Evolutionary conservation across 495 filamentous ascomycete species (phyloP), one percentile per base, ranked within the genome.

Genomic region (Penicillium angulare): DNA sequence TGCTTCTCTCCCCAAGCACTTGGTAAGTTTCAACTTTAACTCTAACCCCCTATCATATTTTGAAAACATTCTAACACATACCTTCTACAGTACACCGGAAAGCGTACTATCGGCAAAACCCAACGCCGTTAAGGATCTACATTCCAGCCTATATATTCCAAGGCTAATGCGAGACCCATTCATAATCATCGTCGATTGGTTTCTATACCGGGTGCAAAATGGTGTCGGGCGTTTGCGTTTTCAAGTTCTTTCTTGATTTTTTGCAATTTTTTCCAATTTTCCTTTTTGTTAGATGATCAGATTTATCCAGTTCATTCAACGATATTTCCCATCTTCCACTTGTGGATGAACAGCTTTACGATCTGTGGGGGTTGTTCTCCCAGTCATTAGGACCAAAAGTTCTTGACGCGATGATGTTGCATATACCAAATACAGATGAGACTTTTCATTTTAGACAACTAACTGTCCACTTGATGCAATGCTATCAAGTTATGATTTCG

Each of bases 1-100:
- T 47, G 85, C 86, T 7, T 77, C 86, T 35, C 72, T 95, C 65
- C 84, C 88, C 43, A 98, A 95, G 76, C 92, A 97, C 75, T 79
- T 98, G 82, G 90, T 96, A 80, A 60, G 84, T 79, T 13, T 57
- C 5, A 24, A 15, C 29, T 36, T 48, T 36, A n/a, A n/a, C n/a
- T n/a, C n/a, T n/a, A n/a, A n/a, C n/a, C 40, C 4, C 12, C 10
- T 46, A 35, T 55, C 49, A 34, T 44, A 24, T 43, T 60, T 32
- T 29, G 3, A 16, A 21, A 9, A 21, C 12, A 16, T 51, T 52
- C 66, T 65, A 59, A 68, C 49, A n/a, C n/a, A n/a, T n/a, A n/a
- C 17, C 47, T 27, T 23, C 41, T 38, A 31, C 48, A 81, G 79
- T 82, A 72, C 61, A 60, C 78, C 52, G 81, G 81, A 52, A 84